Percentiles rank a stretch among this genome's conserved stretches.
Conservation (phyloP, 1,284 basidiomycete species). For the Tilletia indica region DNA sequence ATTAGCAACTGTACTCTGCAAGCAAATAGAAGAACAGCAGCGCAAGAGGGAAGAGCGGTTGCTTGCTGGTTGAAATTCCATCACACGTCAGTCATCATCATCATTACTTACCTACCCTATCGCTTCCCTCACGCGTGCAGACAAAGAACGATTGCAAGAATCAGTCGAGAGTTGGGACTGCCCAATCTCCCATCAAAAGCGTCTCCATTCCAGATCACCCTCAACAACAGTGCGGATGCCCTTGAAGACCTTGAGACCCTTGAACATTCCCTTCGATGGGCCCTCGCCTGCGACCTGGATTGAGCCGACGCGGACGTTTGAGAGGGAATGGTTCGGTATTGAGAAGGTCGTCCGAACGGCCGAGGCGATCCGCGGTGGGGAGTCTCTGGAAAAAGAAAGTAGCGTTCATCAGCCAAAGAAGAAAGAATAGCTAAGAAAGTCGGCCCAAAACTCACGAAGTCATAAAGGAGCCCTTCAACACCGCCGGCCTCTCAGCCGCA, state of each 20-base stretch:
- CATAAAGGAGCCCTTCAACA: conserved; percentile 34
- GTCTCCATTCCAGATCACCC: conserved; percentile 45
- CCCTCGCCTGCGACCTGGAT: conserved; percentile 68
- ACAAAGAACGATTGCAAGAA: no score
- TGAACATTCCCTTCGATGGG: conserved; percentile 34
- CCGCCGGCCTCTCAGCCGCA: conserved; percentile 19
- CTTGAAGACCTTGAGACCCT: conserved; percentile 66
- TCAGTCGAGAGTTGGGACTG: no score
- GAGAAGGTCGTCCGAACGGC: conserved; percentile 60
- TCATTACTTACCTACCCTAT: not conserved
- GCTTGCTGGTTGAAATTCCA: not conserved
- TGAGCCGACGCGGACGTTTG: conserved; percentile 77
- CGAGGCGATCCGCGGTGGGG: conserved; percentile 1
- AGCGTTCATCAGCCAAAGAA: no score
- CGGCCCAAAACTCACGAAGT: conserved; percentile 1
- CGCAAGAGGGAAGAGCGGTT: not conserved
- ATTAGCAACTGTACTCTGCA: not conserved
- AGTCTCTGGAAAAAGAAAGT: conserved; percentile 7
- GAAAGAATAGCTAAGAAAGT: not conserved
- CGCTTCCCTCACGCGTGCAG: not conserved
- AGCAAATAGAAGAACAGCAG: conserved; percentile 16
- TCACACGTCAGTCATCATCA: not conserved
- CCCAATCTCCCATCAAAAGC: conserved; percentile 2
- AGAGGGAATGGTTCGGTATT: conserved; percentile 72
- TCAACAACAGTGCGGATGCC: conserved; percentile 56